Evolutionary conservation across 1,284 basidiomycete species (phyloP), one percentile per base, ranked within the genome.

Genomic region (Xerocomus nothofagi): DNA sequence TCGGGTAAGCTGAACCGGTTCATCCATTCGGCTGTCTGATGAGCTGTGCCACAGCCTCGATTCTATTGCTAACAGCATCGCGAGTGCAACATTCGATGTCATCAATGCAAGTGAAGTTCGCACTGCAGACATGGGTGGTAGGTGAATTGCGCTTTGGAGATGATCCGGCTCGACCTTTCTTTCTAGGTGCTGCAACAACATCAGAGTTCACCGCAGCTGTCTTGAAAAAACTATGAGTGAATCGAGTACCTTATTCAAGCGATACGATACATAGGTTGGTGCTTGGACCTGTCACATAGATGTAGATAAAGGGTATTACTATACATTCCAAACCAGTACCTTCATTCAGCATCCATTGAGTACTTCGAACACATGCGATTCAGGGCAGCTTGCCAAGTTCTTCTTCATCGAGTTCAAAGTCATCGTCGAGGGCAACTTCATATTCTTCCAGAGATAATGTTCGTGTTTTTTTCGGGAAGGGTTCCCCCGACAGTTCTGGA

Each of bases 61-160:
- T 73, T 76, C 86, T 62, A 88, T 98, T 66, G 97, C 97, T 49
- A 98, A 99, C 80, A 86, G 78, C 68, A 98, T 99, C 65, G 93
- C 97, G 38, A 80, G 82, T 57, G 89, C 94, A 49, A 94, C 93
- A 9, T 98, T 98, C 74, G 87, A 91, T 65, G 93, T 98, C 59
- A 93, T 99, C 66, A 85, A 88, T 64, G 83, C 85, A 57, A 91
- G 90, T 65, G 89, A 93, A 71, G 84, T 96, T 70, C 84, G 89
- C 68, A 99, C 96, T 26, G 88, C 92, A 51, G 96, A 99, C 71
- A 92, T 98, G 88, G 91, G 91, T 57, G 95, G 94, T 88, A 71
- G 72, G 86, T 78, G 14, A 46, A 44, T 33, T 40, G n/a, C 34
- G 36, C 24, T 23, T 43, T 23, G 36, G 4, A 26, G 8, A 26